Percentiles rank a stretch among this genome's conserved stretches.
Evolutionary conservation across 2,329 filamentous ascomycete genomes (phyloP).

Genomic region (Cercospora janseana): DNA sequence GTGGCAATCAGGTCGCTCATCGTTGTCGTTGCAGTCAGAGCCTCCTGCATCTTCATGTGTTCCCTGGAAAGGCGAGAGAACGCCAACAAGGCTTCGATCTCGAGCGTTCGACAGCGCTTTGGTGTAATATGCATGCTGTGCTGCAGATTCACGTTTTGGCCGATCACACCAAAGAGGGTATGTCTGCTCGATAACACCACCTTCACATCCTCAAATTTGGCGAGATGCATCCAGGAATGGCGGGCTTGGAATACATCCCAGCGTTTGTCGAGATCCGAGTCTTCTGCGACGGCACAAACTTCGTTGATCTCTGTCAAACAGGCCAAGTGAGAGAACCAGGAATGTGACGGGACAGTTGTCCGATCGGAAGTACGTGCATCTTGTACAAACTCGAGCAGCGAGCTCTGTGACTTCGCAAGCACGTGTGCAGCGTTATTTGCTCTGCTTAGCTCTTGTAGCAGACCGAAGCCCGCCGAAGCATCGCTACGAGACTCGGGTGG

Average conservation of each 20-base stretch:
- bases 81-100: constrained; percentile 73
- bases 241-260: constrained; percentile 65
- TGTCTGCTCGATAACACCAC: constrained; percentile 79
- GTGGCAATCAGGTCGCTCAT: constrained; percentile 73
- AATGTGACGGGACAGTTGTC: constrained; percentile 17
- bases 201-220: constrained; percentile 73
- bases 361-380: not conserved
- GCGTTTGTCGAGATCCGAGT: constrained; percentile 59
- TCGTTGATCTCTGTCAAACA: constrained; percentile 80
- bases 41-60: constrained; percentile 81
- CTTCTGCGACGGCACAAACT: constrained; percentile 60
- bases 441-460: constrained; percentile 67
- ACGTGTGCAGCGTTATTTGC: constrained; percentile 18
- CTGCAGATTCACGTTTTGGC: constrained; percentile 65
- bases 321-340: constrained; percentile 57
- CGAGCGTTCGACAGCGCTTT: constrained; percentile 64
- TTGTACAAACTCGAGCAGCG: constrained; percentile 19
- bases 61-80: constrained; percentile 73
- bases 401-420: constrained; percentile 12
- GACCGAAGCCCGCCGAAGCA: constrained; percentile 64
- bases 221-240: constrained; percentile 66
- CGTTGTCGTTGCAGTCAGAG: constrained; percentile 77
- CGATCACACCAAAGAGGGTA: constrained; percentile 76
- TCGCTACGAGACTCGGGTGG: constrained; percentile 56
- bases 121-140: constrained; percentile 60